Percentiles rank a stretch among this genome's conserved stretches.
Evolutionary conservation across 2,329 filamentous ascomycete genomes (phyloP).

Genomic region (Trichoderma sp.): DNA sequence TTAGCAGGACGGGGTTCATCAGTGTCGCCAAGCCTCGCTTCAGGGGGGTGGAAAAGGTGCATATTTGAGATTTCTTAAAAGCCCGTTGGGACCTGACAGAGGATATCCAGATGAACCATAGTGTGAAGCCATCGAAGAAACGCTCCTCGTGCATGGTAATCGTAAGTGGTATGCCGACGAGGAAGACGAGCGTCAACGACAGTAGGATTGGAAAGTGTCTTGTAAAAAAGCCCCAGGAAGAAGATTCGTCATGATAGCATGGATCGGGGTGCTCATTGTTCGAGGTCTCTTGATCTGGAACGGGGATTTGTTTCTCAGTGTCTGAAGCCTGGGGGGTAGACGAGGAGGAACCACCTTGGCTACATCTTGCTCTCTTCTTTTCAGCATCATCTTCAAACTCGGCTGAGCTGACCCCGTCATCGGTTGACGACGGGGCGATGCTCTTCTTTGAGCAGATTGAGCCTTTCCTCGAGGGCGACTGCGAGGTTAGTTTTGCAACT

Average conservation of each 20-base stretch:
- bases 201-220: slow-evolving; percentile 29
- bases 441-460: not conserved
- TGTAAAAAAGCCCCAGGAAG: slow-evolving; percentile 16
- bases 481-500: not conserved
- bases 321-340: not conserved
- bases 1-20: slow-evolving; percentile 49
- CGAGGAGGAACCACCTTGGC: not conserved
- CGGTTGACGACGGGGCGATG: not conserved
- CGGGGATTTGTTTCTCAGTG: slow-evolving; percentile 4
- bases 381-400: not conserved
- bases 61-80: slow-evolving; percentile 30
- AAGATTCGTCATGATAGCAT: not conserved
- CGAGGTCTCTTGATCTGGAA: not conserved
- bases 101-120: slow-evolving; percentile 50
- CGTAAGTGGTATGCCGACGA: slow-evolving; percentile 43
- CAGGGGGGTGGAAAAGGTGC: slow-evolving; percentile 17
- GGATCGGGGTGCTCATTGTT: not conserved
- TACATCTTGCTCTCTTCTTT: not conserved
- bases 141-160: slow-evolving; percentile 33
- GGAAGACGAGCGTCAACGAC: slow-evolving; percentile 33
- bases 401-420: not conserved
- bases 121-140: slow-evolving; percentile 44
- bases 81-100: slow-evolving; percentile 38
- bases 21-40: slow-evolving; percentile 38
- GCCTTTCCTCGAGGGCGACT: not conserved